Conservation (phyloP, 176 grass and related monocot species). For the Tillandsia leiboldiana region DNA sequence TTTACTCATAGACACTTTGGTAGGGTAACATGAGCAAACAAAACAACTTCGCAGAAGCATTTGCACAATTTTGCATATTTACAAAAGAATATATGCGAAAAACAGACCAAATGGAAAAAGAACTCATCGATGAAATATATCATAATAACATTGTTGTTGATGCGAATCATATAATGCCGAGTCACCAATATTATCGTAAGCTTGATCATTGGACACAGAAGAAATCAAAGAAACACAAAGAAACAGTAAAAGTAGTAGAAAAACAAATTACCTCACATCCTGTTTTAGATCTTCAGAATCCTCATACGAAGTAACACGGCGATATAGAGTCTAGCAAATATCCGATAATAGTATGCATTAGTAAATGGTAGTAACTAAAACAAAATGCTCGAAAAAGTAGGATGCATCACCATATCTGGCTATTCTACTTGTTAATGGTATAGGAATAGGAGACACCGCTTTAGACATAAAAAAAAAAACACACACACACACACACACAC, state of each 20-base stretch:
- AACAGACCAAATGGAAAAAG: no score
- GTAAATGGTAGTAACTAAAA: not conserved
- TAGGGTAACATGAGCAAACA: no score
- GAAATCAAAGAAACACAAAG: not conserved
- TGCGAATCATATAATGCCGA: not conserved
- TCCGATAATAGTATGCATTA: conserved; percentile 13
- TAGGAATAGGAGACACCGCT: not conserved
- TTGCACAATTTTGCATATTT: no score
- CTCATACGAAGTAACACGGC: conserved; percentile 50
- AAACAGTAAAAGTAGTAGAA: not conserved
- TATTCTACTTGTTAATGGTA: not conserved
- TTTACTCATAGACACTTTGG: no score
- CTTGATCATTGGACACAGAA: not conserved
- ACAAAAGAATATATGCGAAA: no score
- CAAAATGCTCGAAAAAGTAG: not conserved
- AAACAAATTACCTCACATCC: conserved; percentile 56
- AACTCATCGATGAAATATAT: no score
- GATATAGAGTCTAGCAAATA: conserved; percentile 49
- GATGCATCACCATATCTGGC: not conserved
- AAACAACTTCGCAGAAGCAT: no score
- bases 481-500: not conserved
- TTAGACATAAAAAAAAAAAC: not conserved
- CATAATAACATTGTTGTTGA: not conserved
- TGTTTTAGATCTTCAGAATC: conserved; percentile 51
- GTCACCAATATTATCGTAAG: not conserved